Base-by-base conservation (phyloP, 1,139 yeast species). In the Nadsonia starkeyi-henricii region DNA sequence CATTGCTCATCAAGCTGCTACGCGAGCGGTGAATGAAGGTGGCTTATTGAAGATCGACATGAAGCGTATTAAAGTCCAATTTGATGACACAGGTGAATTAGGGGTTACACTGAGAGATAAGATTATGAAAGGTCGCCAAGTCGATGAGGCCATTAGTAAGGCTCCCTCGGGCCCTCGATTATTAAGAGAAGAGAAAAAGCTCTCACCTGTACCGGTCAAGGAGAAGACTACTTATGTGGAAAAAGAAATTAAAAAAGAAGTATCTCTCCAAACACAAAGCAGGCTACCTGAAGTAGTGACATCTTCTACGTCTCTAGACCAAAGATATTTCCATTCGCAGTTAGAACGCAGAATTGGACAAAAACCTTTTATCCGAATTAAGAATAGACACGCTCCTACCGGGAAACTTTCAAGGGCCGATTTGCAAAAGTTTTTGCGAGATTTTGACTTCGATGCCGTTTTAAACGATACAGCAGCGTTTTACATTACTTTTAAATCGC, bases 381-480 rank as follows among this genome's bases (percentile, higher is more conserved):
- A 73, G 23, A 78, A 77, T 54, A 72, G 71, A 54, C 71, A 72
- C 53, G 72, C 79, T 3, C 74, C 84, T 1, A 69, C 78, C 0
- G 68, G 69, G 46, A 67, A 70, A 50, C 70, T 79, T 1, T 67
- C 74, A 13, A 68, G 79, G 0, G 73, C 70, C 49, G 85, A 79
- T 53, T 62, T 81, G 45, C 76, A 79, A 55, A 69, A 72, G 36
- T 66, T 68, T 9, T 65, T 81, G 42, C 71, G 68, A 20, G 74
- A 63, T 50, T 81, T 82, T 57, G 77, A 74, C 50, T 81, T 88
- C 81, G 74, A 78, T 0, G 68, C 85, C 51, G 75, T 85, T 1
- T 60, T 82, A 46, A 71, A 77, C 2, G 89, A 82, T 54, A 66
- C 68, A 39, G 62, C 73, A 3, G 95, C 95, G 0, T 80, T 81